Evolutionary conservation across 2,329 filamentous ascomycete genomes (phyloP), one percentile per base, ranked within the genome.

Genomic region (Aspergillus pseudotamarii): DNA sequence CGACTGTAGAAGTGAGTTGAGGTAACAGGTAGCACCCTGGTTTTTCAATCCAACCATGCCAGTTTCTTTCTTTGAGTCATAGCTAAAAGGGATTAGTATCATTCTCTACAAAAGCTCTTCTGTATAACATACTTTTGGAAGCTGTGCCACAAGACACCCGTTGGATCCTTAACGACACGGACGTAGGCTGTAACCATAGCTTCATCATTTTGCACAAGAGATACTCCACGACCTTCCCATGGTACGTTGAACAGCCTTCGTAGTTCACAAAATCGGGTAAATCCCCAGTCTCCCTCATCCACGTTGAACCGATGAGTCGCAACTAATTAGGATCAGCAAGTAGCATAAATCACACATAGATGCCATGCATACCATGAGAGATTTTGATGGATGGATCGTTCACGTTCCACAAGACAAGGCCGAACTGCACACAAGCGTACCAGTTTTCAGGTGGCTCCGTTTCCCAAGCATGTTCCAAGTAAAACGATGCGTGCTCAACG

Each of bases 41-140:
- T 99, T 99, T 79, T 95, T 95, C 59, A 99, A 83, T 3, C 95
- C 95, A 48, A 99, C 95, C 82, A 94, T 98, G 62, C 95, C 95
- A 0, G 95, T 99, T 80, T 97, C 94, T 76, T 95, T 96, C 82
- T 98, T 99, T n/a, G 95, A 98, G 76, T 99, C 94, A 77, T 99
- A 99, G 80, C 83, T 84, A 57, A 62, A 60, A 81, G 65, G 80
- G 78, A 73, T 83, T 81, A 60, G 84, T 69, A 21, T 79, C 80
- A 69, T 80, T 79, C 41, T 19, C 56, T 8, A 14, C 28, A 19
- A n/a, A 23, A 55, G 55, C 26, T 41, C 8, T 19, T 16, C 23
- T 9, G 5, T 34, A 30, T 58, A 4, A 65, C 75, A 63, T 69
- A 80, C 78, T 80, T 79, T 64, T 79, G 76, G 68, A 80, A 80